A percentile compares a stretch with the other conserved stretches of the same genome.
Conservation (phyloP, 2,329 filamentous ascomycete species). For the Fusarium longipes region DNA sequence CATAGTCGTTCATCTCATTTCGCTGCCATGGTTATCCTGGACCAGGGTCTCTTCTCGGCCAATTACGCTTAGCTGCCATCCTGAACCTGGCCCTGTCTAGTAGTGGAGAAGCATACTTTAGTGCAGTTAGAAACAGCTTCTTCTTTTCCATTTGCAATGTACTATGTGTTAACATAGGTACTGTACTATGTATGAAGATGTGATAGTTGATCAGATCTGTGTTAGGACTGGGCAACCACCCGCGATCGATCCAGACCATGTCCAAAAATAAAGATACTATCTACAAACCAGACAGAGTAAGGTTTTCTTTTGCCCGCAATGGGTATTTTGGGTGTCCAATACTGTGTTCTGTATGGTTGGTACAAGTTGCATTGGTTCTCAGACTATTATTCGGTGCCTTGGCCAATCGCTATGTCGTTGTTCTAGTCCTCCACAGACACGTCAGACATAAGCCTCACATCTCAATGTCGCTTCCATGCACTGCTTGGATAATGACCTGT, state of each 20-base stretch:
- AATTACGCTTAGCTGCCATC: slow-evolving; percentile 32
- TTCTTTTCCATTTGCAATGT: slow-evolving; percentile 1
- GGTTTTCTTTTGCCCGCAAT: slow-evolving; percentile 5
- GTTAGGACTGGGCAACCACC: not conserved
- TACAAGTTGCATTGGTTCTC: slow-evolving; percentile 8
- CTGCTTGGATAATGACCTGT: slow-evolving; percentile 1
- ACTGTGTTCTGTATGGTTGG: slow-evolving; percentile 10
- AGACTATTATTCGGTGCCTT: slow-evolving; percentile 5
- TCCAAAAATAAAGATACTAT: slow-evolving; percentile 31
- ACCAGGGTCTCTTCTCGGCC: slow-evolving; percentile 26
- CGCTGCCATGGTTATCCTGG: slow-evolving; percentile 30
- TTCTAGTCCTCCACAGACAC: slow-evolving; percentile 28
- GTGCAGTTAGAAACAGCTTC: slow-evolving; percentile 2
- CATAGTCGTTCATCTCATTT: slow-evolving; percentile 39
- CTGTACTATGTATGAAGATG: slow-evolving; percentile 7
- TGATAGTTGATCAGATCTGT: slow-evolving; percentile 29
- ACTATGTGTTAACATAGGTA: slow-evolving; percentile 2
- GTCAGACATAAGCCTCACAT: slow-evolving; percentile 34
- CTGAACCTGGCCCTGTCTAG: slow-evolving; percentile 13
- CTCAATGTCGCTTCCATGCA: slow-evolving; percentile 35
- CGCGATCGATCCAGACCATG: slow-evolving; percentile 30
- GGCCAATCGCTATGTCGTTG: slow-evolving; percentile 23
- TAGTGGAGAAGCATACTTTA: not conserved
- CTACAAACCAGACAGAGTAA: not conserved
- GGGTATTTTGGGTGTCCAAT: not conserved